Evolutionary conservation across 331 rosid genomes (phyloP).

Genomic region (Rosa hybrid): DNA sequence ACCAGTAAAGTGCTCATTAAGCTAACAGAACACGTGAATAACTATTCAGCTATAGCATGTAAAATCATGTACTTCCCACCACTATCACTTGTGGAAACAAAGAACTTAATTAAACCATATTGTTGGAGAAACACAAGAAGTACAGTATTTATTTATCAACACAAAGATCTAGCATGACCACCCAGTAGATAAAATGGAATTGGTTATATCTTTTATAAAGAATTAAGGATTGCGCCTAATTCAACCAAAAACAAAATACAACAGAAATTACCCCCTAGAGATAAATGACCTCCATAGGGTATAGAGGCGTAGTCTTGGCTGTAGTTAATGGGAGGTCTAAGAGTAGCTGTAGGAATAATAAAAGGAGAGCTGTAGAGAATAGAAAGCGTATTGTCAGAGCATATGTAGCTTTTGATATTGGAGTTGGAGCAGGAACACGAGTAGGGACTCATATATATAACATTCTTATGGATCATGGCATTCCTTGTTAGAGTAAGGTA

Average conservation of each 20-base stretch:
- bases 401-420: too few relatives aligned
- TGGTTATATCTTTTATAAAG: background rate
- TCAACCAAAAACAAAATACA: background rate
- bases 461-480: too few relatives aligned
- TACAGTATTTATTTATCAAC: background rate
- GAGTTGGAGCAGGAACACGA: too few relatives aligned
- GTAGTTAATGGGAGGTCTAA: too few relatives aligned
- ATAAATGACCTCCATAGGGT: background rate
- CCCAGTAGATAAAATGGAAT: constrained; percentile 2
- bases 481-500: too few relatives aligned
- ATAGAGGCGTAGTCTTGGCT: too few relatives aligned
- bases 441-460: too few relatives aligned
- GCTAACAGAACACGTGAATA: background rate
- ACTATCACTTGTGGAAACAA: background rate
- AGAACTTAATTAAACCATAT: background rate
- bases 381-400: too few relatives aligned
- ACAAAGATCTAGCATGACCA: background rate
- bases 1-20: background rate
- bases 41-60: constrained; percentile 1
- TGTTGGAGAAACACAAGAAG: background rate
- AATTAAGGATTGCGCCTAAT: background rate
- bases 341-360: too few relatives aligned
- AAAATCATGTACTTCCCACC: background rate
- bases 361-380: too few relatives aligned
- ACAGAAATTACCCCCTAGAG: background rate